Conservation (phyloP, 495 filamentous ascomycete species). For the Penicillium ochrochloron region DNA sequence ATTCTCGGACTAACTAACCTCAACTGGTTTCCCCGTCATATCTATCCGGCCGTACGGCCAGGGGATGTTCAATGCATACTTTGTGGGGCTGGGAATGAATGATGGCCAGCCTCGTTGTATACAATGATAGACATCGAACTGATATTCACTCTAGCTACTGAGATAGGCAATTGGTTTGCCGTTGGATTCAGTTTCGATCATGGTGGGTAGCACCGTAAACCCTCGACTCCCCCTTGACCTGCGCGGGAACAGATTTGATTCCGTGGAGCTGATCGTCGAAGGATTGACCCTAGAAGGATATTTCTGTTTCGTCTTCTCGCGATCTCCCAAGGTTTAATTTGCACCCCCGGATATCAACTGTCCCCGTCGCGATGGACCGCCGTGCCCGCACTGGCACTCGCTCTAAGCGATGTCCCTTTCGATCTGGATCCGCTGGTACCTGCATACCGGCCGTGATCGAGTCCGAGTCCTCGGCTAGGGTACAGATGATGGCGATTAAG, state of each 20-base stretch:
- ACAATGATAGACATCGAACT: neutral
- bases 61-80: neutral
- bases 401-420: neutral
- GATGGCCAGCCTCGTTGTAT: neutral
- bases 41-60: neutral
- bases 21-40: neutral
- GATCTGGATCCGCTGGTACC: slow-evolving; percentile 17
- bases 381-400: neutral
- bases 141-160: neutral
- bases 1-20: neutral
- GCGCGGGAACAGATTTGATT: neutral
- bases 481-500: neutral
- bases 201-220: neutral
- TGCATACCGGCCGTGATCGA: slow-evolving; percentile 15
- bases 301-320: neutral
- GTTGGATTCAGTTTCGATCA: neutral
- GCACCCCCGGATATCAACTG: neutral
- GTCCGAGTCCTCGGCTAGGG: neutral
- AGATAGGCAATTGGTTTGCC: slow-evolving; percentile 4
- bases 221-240: neutral
- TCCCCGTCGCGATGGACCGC: neutral
- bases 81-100: neutral
- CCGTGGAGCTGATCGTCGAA: neutral
- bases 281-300: neutral
- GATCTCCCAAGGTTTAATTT: slow-evolving; percentile 8